These are phyloP conservation scores for Teunomyces aglyptinius DNA, from an alignment of 805 yeast species.

Conservation along the genomic window DNA sequence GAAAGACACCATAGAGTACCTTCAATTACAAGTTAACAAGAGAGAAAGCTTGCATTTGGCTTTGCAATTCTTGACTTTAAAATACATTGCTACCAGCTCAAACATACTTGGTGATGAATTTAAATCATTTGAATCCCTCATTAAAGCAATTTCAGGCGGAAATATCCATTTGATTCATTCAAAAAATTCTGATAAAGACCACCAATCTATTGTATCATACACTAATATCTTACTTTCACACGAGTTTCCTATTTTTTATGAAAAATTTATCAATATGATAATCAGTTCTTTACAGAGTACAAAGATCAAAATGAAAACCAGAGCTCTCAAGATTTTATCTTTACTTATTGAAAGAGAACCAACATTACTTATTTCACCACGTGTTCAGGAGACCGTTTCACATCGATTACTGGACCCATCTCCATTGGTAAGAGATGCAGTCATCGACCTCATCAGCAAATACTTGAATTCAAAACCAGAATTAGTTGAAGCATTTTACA, in stretches of 20 bases:
- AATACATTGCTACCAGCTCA: conserved; percentile 6
- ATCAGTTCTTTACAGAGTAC: conserved; percentile 32
- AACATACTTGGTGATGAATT: background rate
- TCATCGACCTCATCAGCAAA: conserved; percentile 60
- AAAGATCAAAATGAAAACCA: conserved; percentile 37
- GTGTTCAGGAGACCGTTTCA: conserved; percentile 52
- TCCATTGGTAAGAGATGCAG: conserved; percentile 74
- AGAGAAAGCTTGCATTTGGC: conserved; percentile 10
- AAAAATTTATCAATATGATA: conserved; percentile 50
- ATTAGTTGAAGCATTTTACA: conserved; percentile 48
- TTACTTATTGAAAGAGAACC: conserved; percentile 54
- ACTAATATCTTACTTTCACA: conserved; percentile 23
- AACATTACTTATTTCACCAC: conserved; percentile 45
- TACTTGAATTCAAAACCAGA: conserved; percentile 45
- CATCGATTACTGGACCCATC: conserved; percentile 56
- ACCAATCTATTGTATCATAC: conserved; percentile 17
- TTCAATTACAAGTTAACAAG: conserved; percentile 12
- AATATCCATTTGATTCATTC: background rate
- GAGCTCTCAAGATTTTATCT: conserved; percentile 65
- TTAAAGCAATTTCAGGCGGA: background rate
- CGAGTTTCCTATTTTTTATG: conserved; percentile 42
- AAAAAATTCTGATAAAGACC: conserved; percentile 9
- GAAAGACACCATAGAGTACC: conserved; percentile 13
- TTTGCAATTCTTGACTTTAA: conserved; percentile 14
- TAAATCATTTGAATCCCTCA: conserved; percentile 3